Evolutionary conservation across 2,329 filamentous ascomycete genomes (phyloP).

Genomic region (Aspergillus awamori): DNA sequence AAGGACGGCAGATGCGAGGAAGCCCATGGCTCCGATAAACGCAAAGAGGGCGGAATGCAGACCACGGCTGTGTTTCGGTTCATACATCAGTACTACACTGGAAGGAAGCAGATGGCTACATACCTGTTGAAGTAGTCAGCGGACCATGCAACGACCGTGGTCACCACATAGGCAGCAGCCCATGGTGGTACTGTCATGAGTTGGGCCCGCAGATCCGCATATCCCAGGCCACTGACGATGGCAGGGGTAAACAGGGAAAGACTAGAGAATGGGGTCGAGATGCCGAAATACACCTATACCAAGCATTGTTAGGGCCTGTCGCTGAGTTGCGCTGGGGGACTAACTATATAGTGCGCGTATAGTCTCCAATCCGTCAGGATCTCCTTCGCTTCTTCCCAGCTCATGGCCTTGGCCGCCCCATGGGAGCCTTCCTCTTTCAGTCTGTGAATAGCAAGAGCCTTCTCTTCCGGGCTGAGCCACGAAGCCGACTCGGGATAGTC

Average conservation of each 20-base stretch:
- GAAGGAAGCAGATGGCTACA: slow-evolving; percentile 19
- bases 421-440: slow-evolving; percentile 47
- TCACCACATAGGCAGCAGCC: slow-evolving; percentile 60
- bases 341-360: slow-evolving; percentile 54
- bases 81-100: slow-evolving; percentile 24
- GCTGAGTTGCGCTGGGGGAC: not conserved
- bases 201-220: slow-evolving; percentile 62
- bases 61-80: slow-evolving; percentile 42
- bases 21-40: slow-evolving; percentile 57
- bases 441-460: slow-evolving; percentile 44
- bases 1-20: slow-evolving; percentile 66
- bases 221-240: slow-evolving; percentile 62
- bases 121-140: slow-evolving; percentile 57
- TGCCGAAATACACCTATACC: slow-evolving; percentile 53
- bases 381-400: slow-evolving; percentile 51
- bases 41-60: slow-evolving; percentile 55
- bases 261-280: slow-evolving; percentile 60
- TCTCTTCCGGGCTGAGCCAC: slow-evolving; percentile 52
- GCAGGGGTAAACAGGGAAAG: slow-evolving; percentile 65
- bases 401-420: slow-evolving; percentile 46
- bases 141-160: slow-evolving; percentile 58
- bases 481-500: slow-evolving; percentile 54
- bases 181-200: slow-evolving; percentile 69
- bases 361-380: slow-evolving; percentile 55
- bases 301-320: slow-evolving; percentile 4